phyloP scores from a whole-genome alignment of 2,329 filamentous ascomycete genomes.

The Botryotinia globosa region DNA sequence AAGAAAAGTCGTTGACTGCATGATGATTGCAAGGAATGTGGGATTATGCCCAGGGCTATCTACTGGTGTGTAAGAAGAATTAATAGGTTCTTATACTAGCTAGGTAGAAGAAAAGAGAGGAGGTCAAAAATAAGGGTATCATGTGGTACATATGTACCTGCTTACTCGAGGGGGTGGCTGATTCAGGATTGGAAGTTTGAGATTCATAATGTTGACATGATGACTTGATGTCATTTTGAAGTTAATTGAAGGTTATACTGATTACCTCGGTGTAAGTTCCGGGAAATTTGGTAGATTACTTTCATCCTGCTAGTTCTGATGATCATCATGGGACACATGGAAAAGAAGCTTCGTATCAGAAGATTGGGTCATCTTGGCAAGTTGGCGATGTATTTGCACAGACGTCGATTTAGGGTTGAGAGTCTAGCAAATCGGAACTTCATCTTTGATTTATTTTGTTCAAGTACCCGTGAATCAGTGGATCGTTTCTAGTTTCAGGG shows the following conservation, averaged over 20 bases:
- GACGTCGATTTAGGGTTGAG: conserved; percentile 34
- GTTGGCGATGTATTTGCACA: conserved; percentile 25
- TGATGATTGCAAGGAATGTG: conserved; percentile 16
- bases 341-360: conserved; percentile 16
- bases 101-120: too few relatives aligned
- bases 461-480: not conserved
- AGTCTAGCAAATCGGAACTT: not conserved
- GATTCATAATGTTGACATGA: not conserved
- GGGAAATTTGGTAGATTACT: not conserved
- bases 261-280: not conserved
- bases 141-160: not conserved
- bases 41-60: not conserved
- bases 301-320: not conserved
- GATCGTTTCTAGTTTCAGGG: not conserved
- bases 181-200: not conserved
- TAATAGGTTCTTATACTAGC: not conserved
- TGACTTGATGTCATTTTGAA: not conserved
- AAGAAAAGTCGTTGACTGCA: conserved; percentile 10
- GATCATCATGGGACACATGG: not conserved
- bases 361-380: not conserved
- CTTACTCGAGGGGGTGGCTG: conserved; percentile 6
- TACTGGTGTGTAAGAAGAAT: conserved; percentile 5
- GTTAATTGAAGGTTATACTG: not conserved
- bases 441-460: not conserved
- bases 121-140: not conserved